Evolutionary conservation across 78 protist species (phyloP), one percentile per base, ranked within the genome.

Genomic region (Blattamonas nauphoetae): DNA sequence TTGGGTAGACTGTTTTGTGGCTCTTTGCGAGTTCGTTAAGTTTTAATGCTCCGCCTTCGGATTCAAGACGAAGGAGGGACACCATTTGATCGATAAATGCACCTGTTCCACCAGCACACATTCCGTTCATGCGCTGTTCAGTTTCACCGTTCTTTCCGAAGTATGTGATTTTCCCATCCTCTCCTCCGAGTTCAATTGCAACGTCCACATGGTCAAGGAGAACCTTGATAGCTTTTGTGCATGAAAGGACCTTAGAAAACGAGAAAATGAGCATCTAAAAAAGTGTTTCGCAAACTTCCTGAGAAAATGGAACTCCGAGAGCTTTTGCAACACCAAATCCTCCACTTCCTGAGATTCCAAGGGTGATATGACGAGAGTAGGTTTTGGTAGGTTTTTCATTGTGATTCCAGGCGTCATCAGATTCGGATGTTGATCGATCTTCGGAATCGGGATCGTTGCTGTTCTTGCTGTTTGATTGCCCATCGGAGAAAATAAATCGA

Each of bases 31-130:
- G 1, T 1, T 86, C 38, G 41, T 43, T 45, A 38, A 86, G 45
- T 36, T 80, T 80, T 21, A 79, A 21, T 5, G 83, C 43, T 6
- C 21, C 83, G 32, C 43, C 21, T 4, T 3, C 81, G 4, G 5
- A 45, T 34, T 86, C 88, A 86, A 5, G 4, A 3, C 81, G 82
- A n/a, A 86, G 81, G 6, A 86, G 45, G 1, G 45, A 4, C n/a
- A 80, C 88, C 71, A 44, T 55, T 32, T 86, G 88, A 3, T 86
- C 88, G 35, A 86, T 55, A 34, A 86, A 86, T 29, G 88, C 33
- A 42, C 88, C 88, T 0, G 88, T 86, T 29, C 88, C 88, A 1
- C 79, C 88, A 42, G 88, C 88, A 34, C 88, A 86, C n/a, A 86
- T 38, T 1, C 42, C 21, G 41, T 86, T 86, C 88, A 86, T 86